These are phyloP conservation scores for Breviolum minutum DNA, from an alignment of 73 alveolate species.

Conservation along the genomic window DNA sequence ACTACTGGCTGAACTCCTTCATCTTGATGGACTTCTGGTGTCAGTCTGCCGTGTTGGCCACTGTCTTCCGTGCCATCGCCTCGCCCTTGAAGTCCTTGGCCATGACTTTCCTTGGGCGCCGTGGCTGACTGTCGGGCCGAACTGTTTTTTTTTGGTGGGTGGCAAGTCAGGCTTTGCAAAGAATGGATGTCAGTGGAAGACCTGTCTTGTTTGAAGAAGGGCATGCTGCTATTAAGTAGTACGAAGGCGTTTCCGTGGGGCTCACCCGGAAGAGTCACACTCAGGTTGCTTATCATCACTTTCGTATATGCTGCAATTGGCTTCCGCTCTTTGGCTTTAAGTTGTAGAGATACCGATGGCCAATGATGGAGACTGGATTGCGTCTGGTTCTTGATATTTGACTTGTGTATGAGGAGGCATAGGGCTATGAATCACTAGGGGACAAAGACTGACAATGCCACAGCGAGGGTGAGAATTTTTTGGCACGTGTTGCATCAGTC, in stretches of 20 bases:
- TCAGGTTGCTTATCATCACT: slow-evolving; percentile 65
- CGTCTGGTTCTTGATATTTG: neutral
- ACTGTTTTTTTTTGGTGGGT: neutral
- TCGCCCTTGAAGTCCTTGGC: slow-evolving; percentile 68
- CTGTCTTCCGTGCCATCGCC: slow-evolving; percentile 76
- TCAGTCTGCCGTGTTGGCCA: slow-evolving; percentile 53
- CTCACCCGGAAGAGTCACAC: neutral
- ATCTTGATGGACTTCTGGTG: slow-evolving; percentile 84
- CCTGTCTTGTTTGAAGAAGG: neutral
- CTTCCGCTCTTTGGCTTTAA: slow-evolving; percentile 43
- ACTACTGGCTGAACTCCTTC: slow-evolving; percentile 56
- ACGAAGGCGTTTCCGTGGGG: neutral
- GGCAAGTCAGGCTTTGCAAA: too few species aligned
- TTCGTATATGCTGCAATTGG: slow-evolving; percentile 76
- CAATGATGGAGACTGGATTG: neutral
- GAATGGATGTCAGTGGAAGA: too few species aligned
- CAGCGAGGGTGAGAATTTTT: neutral
- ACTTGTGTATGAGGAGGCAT: neutral
- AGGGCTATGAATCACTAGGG: neutral
- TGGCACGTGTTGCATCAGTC: too few species aligned
- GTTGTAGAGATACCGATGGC: too few species aligned
- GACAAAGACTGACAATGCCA: neutral
- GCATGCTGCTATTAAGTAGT: neutral
- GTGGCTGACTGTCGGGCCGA: neutral
- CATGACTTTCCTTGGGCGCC: slow-evolving; percentile 82